phyloP scores from a whole-genome alignment of 768 basidiomycete genomes.

The Calvatia gigantea region DNA sequence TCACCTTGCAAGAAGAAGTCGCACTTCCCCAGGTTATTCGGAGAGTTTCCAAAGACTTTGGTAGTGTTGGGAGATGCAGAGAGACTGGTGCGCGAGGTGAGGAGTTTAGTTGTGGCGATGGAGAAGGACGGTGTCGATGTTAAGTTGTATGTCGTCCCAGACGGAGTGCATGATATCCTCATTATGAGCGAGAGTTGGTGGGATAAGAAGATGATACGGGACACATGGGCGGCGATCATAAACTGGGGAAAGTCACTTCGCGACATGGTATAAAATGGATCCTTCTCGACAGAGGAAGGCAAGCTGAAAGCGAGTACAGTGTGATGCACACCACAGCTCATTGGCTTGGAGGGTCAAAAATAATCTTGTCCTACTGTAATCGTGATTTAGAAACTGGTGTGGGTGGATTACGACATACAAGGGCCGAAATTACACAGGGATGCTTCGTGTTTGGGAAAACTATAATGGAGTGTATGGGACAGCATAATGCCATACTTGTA shows the following conservation, averaged over 20 bases:
- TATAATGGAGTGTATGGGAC: neutral
- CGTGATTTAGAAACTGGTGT: no score
- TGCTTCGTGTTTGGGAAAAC: neutral
- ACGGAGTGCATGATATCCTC: conserved; percentile 43
- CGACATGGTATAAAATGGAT: neutral
- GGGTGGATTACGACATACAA: no score
- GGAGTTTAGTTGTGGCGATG: conserved; percentile 37
- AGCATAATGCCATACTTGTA: neutral
- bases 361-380: no score
- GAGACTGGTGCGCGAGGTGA: conserved; percentile 45
- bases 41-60: conserved; percentile 40
- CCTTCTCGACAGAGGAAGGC: neutral
- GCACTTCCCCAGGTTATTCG: conserved; percentile 38
- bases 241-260: conserved; percentile 24
- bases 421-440: no score
- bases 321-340: no score
- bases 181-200: conserved; percentile 42
- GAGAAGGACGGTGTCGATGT: conserved; percentile 34
- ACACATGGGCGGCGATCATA: conserved; percentile 33
- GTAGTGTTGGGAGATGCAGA: conserved; percentile 50
- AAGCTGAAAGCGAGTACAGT: no score
- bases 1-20: conserved; percentile 21
- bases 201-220: conserved; percentile 33
- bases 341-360: no score
- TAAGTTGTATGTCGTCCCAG: conserved; percentile 29